These are phyloP conservation scores for Diaporthe batatas DNA, from an alignment of 2,329 filamentous ascomycete species.

Conservation along the genomic window DNA sequence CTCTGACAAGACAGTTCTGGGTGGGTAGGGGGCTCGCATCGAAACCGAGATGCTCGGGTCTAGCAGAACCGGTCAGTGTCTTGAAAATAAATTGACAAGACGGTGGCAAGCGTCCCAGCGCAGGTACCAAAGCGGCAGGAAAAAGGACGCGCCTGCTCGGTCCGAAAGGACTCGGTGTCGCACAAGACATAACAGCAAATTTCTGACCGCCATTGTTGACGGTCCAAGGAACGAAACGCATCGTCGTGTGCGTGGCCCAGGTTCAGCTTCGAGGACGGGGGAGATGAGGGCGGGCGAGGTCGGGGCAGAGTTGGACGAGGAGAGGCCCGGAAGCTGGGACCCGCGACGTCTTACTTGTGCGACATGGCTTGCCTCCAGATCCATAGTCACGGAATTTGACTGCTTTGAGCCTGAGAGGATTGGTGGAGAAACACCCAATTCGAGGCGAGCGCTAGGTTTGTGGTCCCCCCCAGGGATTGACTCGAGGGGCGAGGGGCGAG, in stretches of 20 bases:
- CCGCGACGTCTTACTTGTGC: conserved; percentile 35
- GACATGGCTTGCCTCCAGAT: conserved; percentile 32
- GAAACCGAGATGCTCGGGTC: conserved; percentile 6
- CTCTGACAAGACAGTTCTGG: conserved; percentile 4
- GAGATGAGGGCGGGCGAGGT: conserved; percentile 1
- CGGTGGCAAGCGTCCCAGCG: conserved; percentile 13
- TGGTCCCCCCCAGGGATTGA: not conserved
- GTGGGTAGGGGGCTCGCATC: not conserved
- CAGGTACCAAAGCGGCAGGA: not conserved
- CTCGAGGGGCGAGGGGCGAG: not conserved
- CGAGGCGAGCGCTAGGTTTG: conserved; percentile 19
- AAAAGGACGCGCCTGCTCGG: conserved; percentile 12
- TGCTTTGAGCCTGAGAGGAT: conserved; percentile 29
- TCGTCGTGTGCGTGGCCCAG: not conserved
- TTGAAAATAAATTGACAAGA: conserved; percentile 34
- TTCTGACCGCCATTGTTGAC: conserved; percentile 18
- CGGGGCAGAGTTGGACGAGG: conserved; percentile 4
- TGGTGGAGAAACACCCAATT: conserved; percentile 39
- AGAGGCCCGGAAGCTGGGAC: conserved; percentile 23
- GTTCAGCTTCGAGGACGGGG: conserved; percentile 20
- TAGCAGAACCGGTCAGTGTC: conserved; percentile 31
- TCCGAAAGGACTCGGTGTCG: conserved; percentile 37
- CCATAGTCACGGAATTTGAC: conserved; percentile 27
- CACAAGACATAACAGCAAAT: conserved; percentile 38
- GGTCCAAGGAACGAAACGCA: conserved; percentile 1